These are phyloP conservation scores for Didymellaceae sp. DNA, from an alignment of 2,329 filamentous ascomycete species.

Conservation along the genomic window DNA sequence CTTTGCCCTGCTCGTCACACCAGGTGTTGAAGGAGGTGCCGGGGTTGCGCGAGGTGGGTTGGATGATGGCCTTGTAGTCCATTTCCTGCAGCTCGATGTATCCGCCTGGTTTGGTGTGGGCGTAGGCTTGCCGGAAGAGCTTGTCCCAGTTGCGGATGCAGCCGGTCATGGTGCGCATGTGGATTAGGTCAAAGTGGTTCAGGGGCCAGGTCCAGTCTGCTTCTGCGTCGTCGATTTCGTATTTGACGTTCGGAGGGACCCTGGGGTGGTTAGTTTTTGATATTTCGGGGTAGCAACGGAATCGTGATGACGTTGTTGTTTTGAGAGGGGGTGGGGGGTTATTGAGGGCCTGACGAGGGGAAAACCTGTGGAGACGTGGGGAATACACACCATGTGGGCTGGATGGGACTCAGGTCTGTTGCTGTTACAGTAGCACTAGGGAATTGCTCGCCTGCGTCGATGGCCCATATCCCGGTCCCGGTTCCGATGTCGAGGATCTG, in stretches of 20 bases:
- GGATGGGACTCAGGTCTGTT: conserved; percentile 45
- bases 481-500: conserved; percentile 41
- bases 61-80: conserved; percentile 38
- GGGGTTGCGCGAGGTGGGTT: conserved; percentile 42
- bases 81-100: conserved; percentile 41
- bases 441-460: conserved; percentile 41
- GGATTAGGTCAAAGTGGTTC: conserved; percentile 63
- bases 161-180: conserved; percentile 58
- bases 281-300: no score
- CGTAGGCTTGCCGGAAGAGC: conserved; percentile 58
- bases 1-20: conserved; percentile 29
- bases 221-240: conserved; percentile 41
- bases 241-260: conserved; percentile 37
- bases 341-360: neutral
- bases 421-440: conserved; percentile 32
- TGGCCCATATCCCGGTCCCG: conserved; percentile 45
- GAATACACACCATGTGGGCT: conserved; percentile 34
- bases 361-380: neutral
- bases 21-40: conserved; percentile 30
- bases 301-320: neutral
- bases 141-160: conserved; percentile 61
- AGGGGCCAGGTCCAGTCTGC: conserved; percentile 49
- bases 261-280: conserved; percentile 5
- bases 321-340: neutral
- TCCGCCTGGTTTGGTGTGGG: conserved; percentile 43